Evolutionary conservation across 768 basidiomycete species (phyloP), one percentile per base, ranked within the genome.

Genomic region (Tephrocybe sp.): DNA sequence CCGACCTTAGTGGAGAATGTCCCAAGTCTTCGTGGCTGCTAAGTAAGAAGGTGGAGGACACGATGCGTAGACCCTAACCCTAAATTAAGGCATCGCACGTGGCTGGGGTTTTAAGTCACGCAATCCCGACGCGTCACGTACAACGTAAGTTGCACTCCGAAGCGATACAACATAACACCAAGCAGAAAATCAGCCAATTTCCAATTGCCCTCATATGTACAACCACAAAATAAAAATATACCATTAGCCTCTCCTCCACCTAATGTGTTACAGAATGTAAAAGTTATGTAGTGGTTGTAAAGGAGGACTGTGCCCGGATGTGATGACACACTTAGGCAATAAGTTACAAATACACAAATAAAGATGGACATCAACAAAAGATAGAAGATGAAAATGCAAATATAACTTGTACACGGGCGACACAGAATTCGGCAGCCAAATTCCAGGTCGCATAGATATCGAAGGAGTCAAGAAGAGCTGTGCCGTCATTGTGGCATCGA

Each of bases 11-110:
- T 34, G 13, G 32, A 27, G 21, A 26, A 43, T n/a, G n/a, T n/a
- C n/a, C n/a, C n/a, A n/a, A n/a, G n/a, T n/a, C n/a, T n/a, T n/a
- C 24, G 24, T 43, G 9, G 25, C 15, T 16, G 24, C 9, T 18
- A 26, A n/a, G n/a, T n/a, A n/a, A n/a, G n/a, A n/a, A n/a, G n/a
- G 13, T 16, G 7, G 18, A 31, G 16, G 24, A 22, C 16, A 47
- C 30, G 22, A 53, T 43, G 31, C 18, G 25, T 55, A 60, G 58
- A 65, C 69, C 69, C 60, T 71, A 71, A 73, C 72, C 72, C 57
- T 41, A 67, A 53, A 61, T 62, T 68, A 60, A 67, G 69, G 61
- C 54, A 46, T 37, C 9, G 18, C 53, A 55, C 44, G 46, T 53
- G 58, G 27, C 28, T 50, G 41, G 36, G 39, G 48, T 49, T 49